phyloP scores from a whole-genome alignment of 1,139 yeast genomes.

The Geotrichum australiense region DNA sequence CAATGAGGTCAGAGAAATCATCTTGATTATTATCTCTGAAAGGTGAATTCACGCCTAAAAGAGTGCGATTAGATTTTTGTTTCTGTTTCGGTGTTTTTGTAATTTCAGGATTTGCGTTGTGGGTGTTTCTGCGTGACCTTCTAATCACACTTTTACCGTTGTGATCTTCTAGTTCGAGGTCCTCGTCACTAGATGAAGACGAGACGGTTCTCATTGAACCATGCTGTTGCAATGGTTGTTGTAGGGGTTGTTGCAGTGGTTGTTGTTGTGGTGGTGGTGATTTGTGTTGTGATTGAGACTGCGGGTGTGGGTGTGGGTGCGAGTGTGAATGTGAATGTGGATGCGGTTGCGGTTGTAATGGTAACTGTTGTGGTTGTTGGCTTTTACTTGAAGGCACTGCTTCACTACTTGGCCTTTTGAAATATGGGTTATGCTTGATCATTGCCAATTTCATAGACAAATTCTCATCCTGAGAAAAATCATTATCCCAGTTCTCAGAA shows the following conservation, averaged over 20 bases:
- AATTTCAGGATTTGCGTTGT: too few species aligned
- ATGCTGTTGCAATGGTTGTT: background rate
- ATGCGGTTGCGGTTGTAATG: too few species aligned
- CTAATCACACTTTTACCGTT: constrained; percentile 7
- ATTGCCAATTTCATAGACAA: constrained; percentile 15
- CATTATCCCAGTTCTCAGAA: constrained; percentile 23
- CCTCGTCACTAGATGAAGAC: constrained; percentile 6
- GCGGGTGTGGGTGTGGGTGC: too few species aligned
- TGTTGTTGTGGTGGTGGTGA: background rate
- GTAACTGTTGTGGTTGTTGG: too few species aligned
- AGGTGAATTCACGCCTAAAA: constrained; percentile 21
- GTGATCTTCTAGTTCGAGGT: constrained; percentile 2
- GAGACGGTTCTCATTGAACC: background rate
- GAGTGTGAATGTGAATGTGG: too few species aligned
- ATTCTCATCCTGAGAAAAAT: constrained; percentile 20
- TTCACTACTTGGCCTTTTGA: too few species aligned
- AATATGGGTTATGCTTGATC: too few species aligned
- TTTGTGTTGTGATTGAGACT: background rate
- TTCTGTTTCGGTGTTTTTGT: background rate
- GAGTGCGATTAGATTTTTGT: background rate
- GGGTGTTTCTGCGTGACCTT: constrained; percentile 1
- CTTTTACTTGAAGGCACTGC: too few species aligned
- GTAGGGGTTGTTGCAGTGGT: background rate
- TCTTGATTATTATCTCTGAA: constrained; percentile 23
- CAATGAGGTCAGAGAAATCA: constrained; percentile 28